Base-by-base conservation (phyloP, 2,329 filamentous ascomycete genomes). In the Sarocladium oryzae region DNA sequence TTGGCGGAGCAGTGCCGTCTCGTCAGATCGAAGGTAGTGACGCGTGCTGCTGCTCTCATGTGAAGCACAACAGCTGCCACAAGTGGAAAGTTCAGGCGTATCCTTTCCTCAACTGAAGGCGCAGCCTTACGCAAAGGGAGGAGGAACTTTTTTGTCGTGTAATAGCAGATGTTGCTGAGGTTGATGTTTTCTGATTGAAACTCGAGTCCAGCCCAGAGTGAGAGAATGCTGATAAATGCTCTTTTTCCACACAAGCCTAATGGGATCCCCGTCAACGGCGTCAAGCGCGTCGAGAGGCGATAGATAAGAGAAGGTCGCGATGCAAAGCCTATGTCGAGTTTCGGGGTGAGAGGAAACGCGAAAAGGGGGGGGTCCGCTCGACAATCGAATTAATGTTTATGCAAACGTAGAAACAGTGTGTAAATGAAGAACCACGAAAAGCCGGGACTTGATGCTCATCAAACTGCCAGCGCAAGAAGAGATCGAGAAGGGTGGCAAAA, bases 191-290 rank as follows among this genome's bases (percentile, higher is more conserved):
- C 28, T 13, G 61, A 57, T 56, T 58, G 63, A 59, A 58, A 60
- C 63, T 69, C 72, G 73, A 76, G 74, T 70, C 73, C 74, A 76
- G 73, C 73, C 73, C 67, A 63, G 59, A 65, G 67, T 60, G 46
- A 37, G 28, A 48, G 13, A 16, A 20, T 13, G 36, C 56, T 62
- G 58, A 58, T 55, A 60, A 61, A 53, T 59, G 60, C 56, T 63
- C 57, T 49, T 28, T 40, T 43, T 43, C 50, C 54, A 60, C 56
- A 55, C 57, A 56, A n/a, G 55, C 60, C 43, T n/a, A 59, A 60
- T 56, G 56, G 23, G 55, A 56, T 57, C 56, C 61, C 61, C 63
- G 68, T 63, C 64, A 65, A 69, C 61, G 70, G 71, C 72, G 62
- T 74, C 71, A 69, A 74, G 71, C 69, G 67, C 70, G 69, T 61